These are phyloP conservation scores for Ophiostoma sp. DNA, from an alignment of 2,329 filamentous ascomycete species.

Conservation along the genomic window DNA sequence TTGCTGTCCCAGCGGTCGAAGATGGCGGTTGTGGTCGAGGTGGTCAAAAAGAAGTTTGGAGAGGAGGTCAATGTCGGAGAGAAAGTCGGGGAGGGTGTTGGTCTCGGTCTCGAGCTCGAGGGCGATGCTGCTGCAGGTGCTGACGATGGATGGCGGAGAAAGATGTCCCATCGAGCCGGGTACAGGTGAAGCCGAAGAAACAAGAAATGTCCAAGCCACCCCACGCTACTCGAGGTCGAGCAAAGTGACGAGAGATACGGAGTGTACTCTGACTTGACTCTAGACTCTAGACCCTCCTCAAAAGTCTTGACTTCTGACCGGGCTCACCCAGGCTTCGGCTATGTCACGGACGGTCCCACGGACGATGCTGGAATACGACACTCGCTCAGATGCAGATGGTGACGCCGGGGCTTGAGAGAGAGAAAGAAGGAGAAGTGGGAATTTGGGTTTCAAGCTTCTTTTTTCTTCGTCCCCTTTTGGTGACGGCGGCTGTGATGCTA, in stretches of 20 bases:
- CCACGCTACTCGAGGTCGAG: neutral
- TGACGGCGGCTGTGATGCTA: constrained; percentile 11
- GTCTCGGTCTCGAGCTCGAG: neutral
- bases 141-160: constrained; percentile 32
- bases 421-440: neutral
- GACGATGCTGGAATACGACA: constrained; percentile 3
- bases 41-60: constrained; percentile 12
- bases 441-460: constrained; percentile 21
- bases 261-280: neutral
- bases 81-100: neutral
- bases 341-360: constrained; percentile 17
- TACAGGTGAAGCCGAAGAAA: constrained; percentile 20
- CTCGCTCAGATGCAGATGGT: neutral
- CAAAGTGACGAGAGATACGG: neutral
- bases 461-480: too few relatives aligned
- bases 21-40: neutral
- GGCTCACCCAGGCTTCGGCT: neutral
- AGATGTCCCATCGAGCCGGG: constrained; percentile 34
- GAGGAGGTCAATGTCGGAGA: neutral
- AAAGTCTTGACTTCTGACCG: neutral
- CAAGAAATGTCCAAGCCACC: neutral
- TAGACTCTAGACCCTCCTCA: neutral
- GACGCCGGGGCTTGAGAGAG: neutral
- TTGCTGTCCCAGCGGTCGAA: constrained; percentile 31
- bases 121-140: neutral